Evolutionary conservation across 1,284 basidiomycete species (phyloP).

Genomic region (Bondarzewia mesenterica): DNA sequence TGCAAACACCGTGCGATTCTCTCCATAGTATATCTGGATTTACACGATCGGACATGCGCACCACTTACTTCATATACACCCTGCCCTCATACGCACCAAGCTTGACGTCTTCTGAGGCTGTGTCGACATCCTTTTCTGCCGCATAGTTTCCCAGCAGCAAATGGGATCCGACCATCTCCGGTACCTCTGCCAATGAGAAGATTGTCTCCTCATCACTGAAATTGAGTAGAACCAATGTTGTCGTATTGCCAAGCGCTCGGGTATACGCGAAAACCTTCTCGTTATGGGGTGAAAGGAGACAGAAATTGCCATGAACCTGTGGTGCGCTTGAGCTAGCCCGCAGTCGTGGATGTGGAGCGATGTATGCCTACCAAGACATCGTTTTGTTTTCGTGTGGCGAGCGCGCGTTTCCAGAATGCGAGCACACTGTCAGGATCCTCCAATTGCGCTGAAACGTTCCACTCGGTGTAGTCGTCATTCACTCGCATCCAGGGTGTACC

Average conservation of each 20-base stretch:
- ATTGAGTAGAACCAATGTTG: conserved; percentile 44
- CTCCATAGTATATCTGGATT: too few species aligned
- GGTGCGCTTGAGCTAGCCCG: too few species aligned
- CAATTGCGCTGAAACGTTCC: conserved; percentile 53
- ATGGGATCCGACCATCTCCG: not conserved
- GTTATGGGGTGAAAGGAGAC: conserved; percentile 34
- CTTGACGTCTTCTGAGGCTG: not conserved
- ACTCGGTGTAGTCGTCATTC: conserved; percentile 56
- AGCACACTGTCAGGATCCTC: conserved; percentile 42
- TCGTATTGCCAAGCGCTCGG: conserved; percentile 29
- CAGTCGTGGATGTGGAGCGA: too few species aligned
- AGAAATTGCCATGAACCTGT: conserved; percentile 53
- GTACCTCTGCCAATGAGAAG: conserved; percentile 11
- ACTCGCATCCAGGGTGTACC: conserved; percentile 72
- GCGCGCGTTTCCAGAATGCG: conserved; percentile 50
- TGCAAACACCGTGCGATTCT: too few species aligned
- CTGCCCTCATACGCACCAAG: not conserved
- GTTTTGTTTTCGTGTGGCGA: conserved; percentile 45
- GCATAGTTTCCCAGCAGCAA: not conserved
- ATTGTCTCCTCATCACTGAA: conserved; percentile 30
- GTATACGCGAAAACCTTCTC: conserved; percentile 50
- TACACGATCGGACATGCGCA: too few species aligned
- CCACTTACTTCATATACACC: too few species aligned
- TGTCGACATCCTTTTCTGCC: not conserved
- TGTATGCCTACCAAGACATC: conserved; percentile 39